Conservation (phyloP, 495 filamentous ascomycete species). For the Penicillium soppii region DNA sequence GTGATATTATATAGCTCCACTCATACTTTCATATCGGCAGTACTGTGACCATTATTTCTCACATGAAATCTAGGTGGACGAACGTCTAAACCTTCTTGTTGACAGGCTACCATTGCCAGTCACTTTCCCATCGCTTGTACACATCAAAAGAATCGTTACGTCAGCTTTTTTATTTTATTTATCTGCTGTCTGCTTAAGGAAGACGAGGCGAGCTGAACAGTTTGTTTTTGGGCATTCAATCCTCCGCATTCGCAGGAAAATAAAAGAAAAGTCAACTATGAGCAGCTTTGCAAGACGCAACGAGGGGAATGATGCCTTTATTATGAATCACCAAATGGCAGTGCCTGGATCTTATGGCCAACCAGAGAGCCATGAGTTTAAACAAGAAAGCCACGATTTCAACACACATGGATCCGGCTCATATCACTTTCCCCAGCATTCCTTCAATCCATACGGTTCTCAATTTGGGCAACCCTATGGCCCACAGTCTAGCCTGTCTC, state of each 20-base stretch:
- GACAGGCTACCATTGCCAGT: neutral
- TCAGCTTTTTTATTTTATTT: too few relatives aligned
- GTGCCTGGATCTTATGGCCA: constrained; percentile 35
- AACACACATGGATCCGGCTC: constrained; percentile 28
- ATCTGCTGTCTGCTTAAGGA: too few relatives aligned
- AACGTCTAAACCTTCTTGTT: neutral
- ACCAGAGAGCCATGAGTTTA: constrained; percentile 33
- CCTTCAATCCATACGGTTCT: constrained; percentile 35
- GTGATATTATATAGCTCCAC: neutral
- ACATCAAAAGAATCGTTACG: too few relatives aligned
- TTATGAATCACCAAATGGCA: constrained; percentile 39
- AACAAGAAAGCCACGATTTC: constrained; percentile 36
- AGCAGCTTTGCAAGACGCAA: constrained; percentile 39
- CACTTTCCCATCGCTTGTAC: too few relatives aligned
- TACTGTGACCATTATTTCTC: neutral
- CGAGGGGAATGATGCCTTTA: constrained; percentile 37
- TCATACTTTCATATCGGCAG: neutral
- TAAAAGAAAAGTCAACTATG: constrained; percentile 33
- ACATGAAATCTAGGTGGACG: neutral
- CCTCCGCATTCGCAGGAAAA: too few relatives aligned
- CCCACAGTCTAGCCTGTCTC: constrained; percentile 29
- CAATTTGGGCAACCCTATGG: constrained; percentile 38
- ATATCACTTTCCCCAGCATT: constrained; percentile 37
- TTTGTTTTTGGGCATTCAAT: neutral
- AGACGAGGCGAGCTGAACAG: neutral